Evolutionary conservation across 208 protist species (phyloP), one percentile per base, ranked within the genome.

Genomic region (Phytomonas sp.): DNA sequence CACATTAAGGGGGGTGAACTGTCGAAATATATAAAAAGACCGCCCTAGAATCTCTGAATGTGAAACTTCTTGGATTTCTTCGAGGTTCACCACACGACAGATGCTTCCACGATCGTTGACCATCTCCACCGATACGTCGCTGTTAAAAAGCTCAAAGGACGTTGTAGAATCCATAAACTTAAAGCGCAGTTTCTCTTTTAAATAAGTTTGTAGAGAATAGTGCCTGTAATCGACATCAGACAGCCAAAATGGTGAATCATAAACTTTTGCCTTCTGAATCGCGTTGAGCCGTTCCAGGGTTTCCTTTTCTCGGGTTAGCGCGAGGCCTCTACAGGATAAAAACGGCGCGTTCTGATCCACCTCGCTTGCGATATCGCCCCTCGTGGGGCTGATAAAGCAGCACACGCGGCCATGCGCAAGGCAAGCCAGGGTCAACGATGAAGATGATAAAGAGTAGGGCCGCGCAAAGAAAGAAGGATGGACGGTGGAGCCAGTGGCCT

Each of bases 211-310:
- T 16, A 10, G 7, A 7, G 60, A 63, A 11, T 79, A 2, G 14
- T 23, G 40, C 12, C 40, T 49, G 19, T 23, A 49, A 33, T 86
- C 81, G 1, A 26, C n/a, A 37, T 64, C 26, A 8, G 81, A 77
- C 14, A 92, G 61, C 86, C 86, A 92, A 73, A 92, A 92, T 3
- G 83, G 86, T 0, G 74, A 79, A 7, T 34, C 32, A 34, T 87
- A 88, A 3, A 10, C 37, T 23, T 56, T 26, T 6, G 29, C 14
- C 14, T 40, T 56, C 26, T 78, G 73, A 2, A 63, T 40, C 37
- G 19, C 31, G 1, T 26, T 23, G 8, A 88, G 67, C 7, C 11
- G 32, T 2, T 61, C 34, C 16, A 75, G n/a, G 19, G 76, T 34
- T 0, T 69, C 19, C n/a, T 66, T 14, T 10, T 75, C 72, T 4